phyloP scores from a whole-genome alignment of 1,284 basidiomycete species.

The Pseudozyma thailandica region DNA sequence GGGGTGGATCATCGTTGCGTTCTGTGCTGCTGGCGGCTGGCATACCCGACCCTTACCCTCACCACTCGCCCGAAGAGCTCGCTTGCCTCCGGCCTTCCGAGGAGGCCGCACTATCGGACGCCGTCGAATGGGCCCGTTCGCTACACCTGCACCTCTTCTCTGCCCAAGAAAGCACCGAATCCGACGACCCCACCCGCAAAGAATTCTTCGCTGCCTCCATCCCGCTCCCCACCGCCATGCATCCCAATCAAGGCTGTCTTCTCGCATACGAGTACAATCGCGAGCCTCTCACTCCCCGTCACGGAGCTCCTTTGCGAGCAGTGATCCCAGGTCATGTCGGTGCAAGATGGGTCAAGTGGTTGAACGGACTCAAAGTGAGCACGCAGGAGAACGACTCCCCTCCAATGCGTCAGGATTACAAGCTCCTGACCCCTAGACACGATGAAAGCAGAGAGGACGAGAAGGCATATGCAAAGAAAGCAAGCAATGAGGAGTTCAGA shows the following conservation, averaged over 20 bases:
- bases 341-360: constrained; percentile 82
- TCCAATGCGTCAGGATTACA: constrained; percentile 38
- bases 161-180: constrained; percentile 45
- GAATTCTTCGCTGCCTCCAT: constrained; percentile 48
- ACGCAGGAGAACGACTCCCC: constrained; percentile 22
- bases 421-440: constrained; percentile 30
- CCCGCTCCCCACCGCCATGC: constrained; percentile 47
- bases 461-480: constrained; percentile 19
- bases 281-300: constrained; percentile 74
- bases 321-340: constrained; percentile 78
- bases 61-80: constrained; percentile 15
- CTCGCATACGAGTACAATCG: constrained; percentile 62
- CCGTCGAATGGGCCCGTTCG: constrained; percentile 24
- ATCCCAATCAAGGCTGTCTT: constrained; percentile 47
- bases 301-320: constrained; percentile 76
- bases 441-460: constrained; percentile 72
- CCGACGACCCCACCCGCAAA: constrained; percentile 24
- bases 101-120: constrained; percentile 4
- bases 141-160: constrained; percentile 47
- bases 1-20: constrained; percentile 45
- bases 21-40: constrained; percentile 35
- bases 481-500: constrained; percentile 13
- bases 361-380: constrained; percentile 69
- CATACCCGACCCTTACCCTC: constrained; percentile 44
- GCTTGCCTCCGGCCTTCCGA: constrained; percentile 28